These are phyloP conservation scores for Nemania serpens DNA, from an alignment of 2,329 filamentous ascomycete species.

Conservation along the genomic window DNA sequence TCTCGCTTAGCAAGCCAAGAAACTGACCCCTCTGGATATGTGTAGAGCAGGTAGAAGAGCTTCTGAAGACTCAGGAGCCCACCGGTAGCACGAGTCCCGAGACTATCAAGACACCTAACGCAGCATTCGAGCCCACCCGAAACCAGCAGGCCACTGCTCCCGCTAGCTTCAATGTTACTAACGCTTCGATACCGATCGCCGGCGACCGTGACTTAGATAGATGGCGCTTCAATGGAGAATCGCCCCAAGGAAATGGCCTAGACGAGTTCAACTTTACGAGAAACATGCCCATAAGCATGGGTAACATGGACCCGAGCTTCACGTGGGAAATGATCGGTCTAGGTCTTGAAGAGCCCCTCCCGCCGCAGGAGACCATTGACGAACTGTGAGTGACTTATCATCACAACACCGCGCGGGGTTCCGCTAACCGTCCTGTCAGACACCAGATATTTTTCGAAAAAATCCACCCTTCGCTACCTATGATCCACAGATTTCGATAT, in stretches of 20 bases:
- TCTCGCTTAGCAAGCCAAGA: neutral
- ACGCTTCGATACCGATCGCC: conserved; percentile 53
- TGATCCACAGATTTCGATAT: conserved; percentile 89
- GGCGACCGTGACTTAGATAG: conserved; percentile 56
- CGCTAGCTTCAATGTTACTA: conserved; percentile 49
- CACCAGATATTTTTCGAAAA: conserved; percentile 90
- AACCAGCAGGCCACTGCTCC: conserved; percentile 42
- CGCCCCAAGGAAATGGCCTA: conserved; percentile 50
- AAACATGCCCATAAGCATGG: conserved; percentile 55
- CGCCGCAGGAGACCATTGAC: conserved; percentile 69
- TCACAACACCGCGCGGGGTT: neutral
- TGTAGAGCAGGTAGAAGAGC: conserved; percentile 87
- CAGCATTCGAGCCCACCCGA: conserved; percentile 42
- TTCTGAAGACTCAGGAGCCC: conserved; percentile 79
- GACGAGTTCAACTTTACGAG: conserved; percentile 64
- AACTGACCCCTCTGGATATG: conserved; percentile 24
- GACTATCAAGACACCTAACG: conserved; percentile 43
- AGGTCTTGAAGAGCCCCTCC: conserved; percentile 63
- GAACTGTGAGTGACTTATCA: conserved; percentile 66
- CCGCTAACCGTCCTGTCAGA: conserved; percentile 46
- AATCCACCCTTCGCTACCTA: conserved; percentile 80
- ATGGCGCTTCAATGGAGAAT: conserved; percentile 61
- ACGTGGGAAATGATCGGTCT: conserved; percentile 78
- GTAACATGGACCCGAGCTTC: conserved; percentile 60
- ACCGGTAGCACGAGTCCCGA: conserved; percentile 43